Evolutionary conservation across 2,329 filamentous ascomycete genomes (phyloP).

Genomic region (Fusarium sulawesiense): DNA sequence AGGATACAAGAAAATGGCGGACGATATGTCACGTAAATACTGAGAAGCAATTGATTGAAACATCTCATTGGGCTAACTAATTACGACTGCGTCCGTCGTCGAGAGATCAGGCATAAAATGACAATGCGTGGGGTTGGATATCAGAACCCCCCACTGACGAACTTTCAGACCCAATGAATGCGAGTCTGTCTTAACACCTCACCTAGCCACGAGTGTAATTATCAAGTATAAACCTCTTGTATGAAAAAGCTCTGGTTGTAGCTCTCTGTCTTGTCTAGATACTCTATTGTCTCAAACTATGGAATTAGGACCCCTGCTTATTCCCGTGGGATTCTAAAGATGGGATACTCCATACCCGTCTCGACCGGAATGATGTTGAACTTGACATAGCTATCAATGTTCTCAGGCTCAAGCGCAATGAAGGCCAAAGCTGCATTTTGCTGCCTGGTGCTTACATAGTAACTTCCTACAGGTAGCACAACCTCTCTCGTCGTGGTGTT

Average conservation of each 20-base stretch:
- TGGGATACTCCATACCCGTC: conserved; percentile 15
- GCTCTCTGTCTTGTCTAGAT: not conserved
- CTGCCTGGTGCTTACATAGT: conserved; percentile 6
- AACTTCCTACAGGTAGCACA: conserved; percentile 1
- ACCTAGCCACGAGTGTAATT: not conserved
- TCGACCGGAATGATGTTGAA: conserved; percentile 18
- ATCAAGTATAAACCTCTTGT: not conserved
- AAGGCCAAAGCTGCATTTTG: conserved; percentile 22
- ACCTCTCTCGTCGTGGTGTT: conserved; percentile 10
- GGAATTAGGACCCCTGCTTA: accelerated
- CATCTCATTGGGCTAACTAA: not conserved
- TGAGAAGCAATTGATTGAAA: not conserved
- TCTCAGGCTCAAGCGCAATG: conserved; percentile 17
- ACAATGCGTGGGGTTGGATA: not conserved
- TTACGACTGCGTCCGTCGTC: not conserved
- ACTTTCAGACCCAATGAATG: not conserved
- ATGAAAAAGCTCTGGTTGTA: accelerated
- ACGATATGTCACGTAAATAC: not conserved
- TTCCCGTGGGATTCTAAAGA: conserved; percentile 5
- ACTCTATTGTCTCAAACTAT: too few species aligned
- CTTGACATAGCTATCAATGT: conserved; percentile 23
- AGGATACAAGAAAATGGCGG: not conserved
- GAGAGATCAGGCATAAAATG: not conserved
- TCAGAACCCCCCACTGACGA: not conserved
- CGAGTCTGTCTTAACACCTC: too few species aligned